Conservation (phyloP, 176 grass and related monocot genomes). For the Eragrostis nindensis region DNA sequence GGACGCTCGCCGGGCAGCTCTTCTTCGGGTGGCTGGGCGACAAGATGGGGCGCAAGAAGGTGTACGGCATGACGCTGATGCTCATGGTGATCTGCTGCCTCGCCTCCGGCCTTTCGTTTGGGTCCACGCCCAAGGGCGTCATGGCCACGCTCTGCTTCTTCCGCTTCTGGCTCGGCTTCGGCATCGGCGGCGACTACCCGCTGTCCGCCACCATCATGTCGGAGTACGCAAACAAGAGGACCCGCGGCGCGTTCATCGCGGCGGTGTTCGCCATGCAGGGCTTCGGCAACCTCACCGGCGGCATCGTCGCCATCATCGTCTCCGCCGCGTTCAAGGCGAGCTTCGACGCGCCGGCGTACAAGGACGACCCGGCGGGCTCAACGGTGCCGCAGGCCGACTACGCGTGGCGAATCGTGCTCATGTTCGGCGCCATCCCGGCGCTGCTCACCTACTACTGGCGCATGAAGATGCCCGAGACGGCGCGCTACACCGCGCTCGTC, state of each 20-base stretch:
- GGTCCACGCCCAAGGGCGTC: constrained; percentile 41
- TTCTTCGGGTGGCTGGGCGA: constrained; percentile 84
- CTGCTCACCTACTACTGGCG: neutral
- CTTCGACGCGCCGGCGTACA: constrained; percentile 5
- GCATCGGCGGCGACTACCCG: constrained; percentile 67
- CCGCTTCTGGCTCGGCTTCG: constrained; percentile 74
- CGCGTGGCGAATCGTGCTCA: constrained; percentile 14
- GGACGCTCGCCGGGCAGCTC: constrained; percentile 60
- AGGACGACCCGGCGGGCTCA: neutral
- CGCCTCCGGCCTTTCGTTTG: constrained; percentile 57
- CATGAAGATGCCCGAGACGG: neutral
- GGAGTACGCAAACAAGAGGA: constrained; percentile 68
- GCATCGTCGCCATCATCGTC: constrained; percentile 46
- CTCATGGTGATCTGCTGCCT: constrained; percentile 45
- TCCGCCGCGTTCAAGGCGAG: constrained; percentile 41
- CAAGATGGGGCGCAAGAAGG: constrained; percentile 60
- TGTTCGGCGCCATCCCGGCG: neutral
- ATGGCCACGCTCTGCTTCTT: constrained; percentile 72
- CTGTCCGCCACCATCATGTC: constrained; percentile 77
- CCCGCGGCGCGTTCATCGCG: constrained; percentile 50
- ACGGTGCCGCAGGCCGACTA: neutral
- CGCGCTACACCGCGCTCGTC: neutral
- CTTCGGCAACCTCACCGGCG: constrained; percentile 63
- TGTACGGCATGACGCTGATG: constrained; percentile 59
- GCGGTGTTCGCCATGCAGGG: constrained; percentile 81